phyloP scores from a whole-genome alignment of 495 filamentous ascomycete genomes.

The Rostrohypoxylon terebratum region DNA sequence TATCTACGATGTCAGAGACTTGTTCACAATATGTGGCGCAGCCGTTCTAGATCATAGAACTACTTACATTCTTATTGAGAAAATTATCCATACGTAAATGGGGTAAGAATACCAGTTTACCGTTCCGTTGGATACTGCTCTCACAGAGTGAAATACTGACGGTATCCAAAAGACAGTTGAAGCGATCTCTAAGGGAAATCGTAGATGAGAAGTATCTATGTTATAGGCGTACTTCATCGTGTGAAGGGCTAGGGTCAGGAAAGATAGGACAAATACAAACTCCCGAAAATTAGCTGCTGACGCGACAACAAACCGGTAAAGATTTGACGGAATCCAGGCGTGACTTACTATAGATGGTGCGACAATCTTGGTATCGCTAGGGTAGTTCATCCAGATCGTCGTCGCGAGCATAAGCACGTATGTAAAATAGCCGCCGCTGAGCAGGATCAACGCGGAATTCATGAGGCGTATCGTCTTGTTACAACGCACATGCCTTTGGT shows the following conservation, averaged over 20 bases:
- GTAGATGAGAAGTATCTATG: neutral
- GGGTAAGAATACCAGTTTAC: neutral
- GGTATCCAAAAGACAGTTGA: neutral
- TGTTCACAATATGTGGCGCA: neutral
- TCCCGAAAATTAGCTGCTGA: neutral
- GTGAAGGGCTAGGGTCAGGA: neutral
- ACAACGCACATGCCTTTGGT: neutral
- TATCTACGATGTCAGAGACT: neutral
- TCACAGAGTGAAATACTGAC: neutral
- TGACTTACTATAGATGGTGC: constrained; percentile 7
- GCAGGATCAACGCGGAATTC: neutral
- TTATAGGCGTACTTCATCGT: neutral
- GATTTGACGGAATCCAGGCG: neutral
- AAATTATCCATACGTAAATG: neutral
- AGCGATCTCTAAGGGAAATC: neutral
- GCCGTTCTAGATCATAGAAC: neutral
- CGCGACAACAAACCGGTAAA: neutral
- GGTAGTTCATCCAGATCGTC: neutral
- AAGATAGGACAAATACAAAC: neutral
- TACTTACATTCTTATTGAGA: neutral
- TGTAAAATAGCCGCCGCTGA: neutral
- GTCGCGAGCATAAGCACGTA: neutral
- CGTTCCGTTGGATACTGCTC: neutral
- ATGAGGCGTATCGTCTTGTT: neutral
- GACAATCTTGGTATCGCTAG: neutral